These are phyloP conservation scores for Yamadazyma sp. DNA, from an alignment of 1,139 yeast genomes.

Conservation along the genomic window DNA sequence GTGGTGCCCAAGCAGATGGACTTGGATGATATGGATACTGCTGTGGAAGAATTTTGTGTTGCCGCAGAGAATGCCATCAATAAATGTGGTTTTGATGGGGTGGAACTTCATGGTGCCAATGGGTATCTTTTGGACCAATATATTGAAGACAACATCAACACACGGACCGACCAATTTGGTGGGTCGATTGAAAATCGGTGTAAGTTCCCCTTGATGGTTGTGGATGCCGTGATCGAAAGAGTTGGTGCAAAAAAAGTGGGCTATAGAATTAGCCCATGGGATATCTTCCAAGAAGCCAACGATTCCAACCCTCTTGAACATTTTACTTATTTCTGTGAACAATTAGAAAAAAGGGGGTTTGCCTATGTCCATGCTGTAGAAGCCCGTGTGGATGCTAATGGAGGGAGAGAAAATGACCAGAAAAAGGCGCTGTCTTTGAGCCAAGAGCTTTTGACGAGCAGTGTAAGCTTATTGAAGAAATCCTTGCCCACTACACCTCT, in stretches of 20 bases:
- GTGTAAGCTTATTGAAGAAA: constrained; percentile 16
- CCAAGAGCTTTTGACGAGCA: constrained; percentile 12
- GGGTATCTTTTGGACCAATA: constrained; percentile 71
- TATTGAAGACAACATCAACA: constrained; percentile 45
- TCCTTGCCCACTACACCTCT: constrained; percentile 17
- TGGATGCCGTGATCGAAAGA: constrained; percentile 49
- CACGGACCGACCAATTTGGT: constrained; percentile 68
- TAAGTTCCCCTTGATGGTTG: constrained; percentile 51
- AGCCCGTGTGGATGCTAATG: constrained; percentile 21
- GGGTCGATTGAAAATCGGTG: constrained; percentile 55
- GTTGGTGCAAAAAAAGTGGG: constrained; percentile 24
- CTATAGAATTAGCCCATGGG: constrained; percentile 28
- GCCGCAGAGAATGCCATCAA: constrained; percentile 50
- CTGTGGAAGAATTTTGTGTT: constrained; percentile 33
- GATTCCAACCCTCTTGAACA: constrained; percentile 18
- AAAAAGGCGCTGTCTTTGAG: constrained; percentile 6
- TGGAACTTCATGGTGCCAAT: constrained; percentile 70
- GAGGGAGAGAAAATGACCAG: constrained; percentile 19
- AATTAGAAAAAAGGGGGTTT: constrained; percentile 19
- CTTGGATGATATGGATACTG: constrained; percentile 41
- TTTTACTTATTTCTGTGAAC: constrained; percentile 17
- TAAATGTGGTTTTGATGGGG: constrained; percentile 65
- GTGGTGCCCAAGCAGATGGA: constrained; percentile 26
- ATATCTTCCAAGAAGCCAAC: constrained; percentile 13
- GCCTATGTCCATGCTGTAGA: constrained; percentile 26